Conservation (phyloP, 768 basidiomycete species). For the Tremella yokohamensis region DNA sequence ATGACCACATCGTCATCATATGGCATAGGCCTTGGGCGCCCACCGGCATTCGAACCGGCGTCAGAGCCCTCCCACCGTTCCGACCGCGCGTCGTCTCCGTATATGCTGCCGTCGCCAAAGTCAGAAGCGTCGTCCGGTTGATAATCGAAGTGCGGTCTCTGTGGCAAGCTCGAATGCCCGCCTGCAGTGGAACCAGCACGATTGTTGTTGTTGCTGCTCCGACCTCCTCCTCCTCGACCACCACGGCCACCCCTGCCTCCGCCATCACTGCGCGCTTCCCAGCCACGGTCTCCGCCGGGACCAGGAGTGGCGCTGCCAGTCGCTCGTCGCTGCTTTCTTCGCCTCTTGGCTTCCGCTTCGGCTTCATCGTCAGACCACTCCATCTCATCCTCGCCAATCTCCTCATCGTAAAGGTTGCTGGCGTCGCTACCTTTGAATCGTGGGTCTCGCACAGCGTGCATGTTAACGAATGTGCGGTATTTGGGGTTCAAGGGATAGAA, state of each 20-base stretch:
- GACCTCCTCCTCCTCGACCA: conserved; percentile 2
- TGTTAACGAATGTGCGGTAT: conserved; percentile 74
- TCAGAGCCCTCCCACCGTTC: conserved; percentile 20
- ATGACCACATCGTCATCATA: conserved; percentile 33
- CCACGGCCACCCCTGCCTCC: background rate
- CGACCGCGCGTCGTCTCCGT: conserved; percentile 25
- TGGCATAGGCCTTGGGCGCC: conserved; percentile 33
- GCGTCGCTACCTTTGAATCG: conserved; percentile 83
- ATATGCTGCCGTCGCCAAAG: conserved; percentile 24
- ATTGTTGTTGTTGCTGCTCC: background rate
- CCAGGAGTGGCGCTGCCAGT: background rate
- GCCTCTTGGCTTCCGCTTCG: conserved; percentile 69
- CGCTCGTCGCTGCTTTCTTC: conserved; percentile 36
- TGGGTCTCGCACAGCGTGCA: conserved; percentile 61
- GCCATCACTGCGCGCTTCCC: background rate
- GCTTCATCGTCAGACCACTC: conserved; percentile 96
- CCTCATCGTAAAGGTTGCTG: conserved; percentile 90
- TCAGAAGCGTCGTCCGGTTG: conserved; percentile 23
- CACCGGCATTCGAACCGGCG: conserved; percentile 23
- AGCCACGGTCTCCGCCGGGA: background rate
- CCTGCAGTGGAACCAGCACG: background rate
- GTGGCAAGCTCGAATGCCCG: conserved; percentile 22
- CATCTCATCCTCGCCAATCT: conserved; percentile 79
- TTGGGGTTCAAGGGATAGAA: conserved; percentile 71
- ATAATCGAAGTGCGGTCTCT: conserved; percentile 46